Percentiles rank a stretch among this genome's conserved stretches.
Conservation (phyloP, 768 basidiomycete genomes). For the Collybia mongolica region DNA sequence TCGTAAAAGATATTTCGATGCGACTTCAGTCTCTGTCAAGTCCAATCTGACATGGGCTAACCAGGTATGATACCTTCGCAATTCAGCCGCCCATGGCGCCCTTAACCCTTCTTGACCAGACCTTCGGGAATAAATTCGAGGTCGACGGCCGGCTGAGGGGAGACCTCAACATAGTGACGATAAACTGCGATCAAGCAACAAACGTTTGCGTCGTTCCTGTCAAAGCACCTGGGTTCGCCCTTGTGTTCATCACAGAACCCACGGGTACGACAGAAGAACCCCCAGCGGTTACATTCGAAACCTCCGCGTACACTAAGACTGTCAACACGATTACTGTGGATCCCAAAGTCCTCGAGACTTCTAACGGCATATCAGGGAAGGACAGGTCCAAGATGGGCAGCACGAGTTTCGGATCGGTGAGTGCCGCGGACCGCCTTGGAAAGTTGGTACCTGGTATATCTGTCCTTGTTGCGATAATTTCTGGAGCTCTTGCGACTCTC, state of each 20-base stretch:
- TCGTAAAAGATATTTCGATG: slow-evolving; percentile 48
- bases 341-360: slow-evolving; percentile 49
- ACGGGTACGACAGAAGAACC: slow-evolving; percentile 21
- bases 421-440: slow-evolving; percentile 6
- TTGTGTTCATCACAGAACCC: slow-evolving; percentile 63
- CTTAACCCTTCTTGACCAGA: slow-evolving; percentile 31
- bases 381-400: slow-evolving; percentile 23
- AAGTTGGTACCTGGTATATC: no score
- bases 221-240: slow-evolving; percentile 69
- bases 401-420: slow-evolving; percentile 29
- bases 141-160: slow-evolving; percentile 71
- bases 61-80: slow-evolving; percentile 44
- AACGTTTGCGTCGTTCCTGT: slow-evolving; percentile 63
- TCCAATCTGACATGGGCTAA: slow-evolving; percentile 77
- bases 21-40: slow-evolving; percentile 57
- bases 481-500: no score
- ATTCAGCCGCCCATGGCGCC: background rate
- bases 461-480: no score
- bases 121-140: slow-evolving; percentile 58
- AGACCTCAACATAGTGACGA: slow-evolving; percentile 48
- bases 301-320: no score
- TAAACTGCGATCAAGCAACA: slow-evolving; percentile 53
- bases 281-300: no score
- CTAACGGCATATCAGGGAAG: slow-evolving; percentile 39
- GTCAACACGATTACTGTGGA: no score